Evolutionary conservation across 495 filamentous ascomycete species (phyloP), one percentile per base, ranked within the genome.

Genomic region (Tuber borchii): DNA sequence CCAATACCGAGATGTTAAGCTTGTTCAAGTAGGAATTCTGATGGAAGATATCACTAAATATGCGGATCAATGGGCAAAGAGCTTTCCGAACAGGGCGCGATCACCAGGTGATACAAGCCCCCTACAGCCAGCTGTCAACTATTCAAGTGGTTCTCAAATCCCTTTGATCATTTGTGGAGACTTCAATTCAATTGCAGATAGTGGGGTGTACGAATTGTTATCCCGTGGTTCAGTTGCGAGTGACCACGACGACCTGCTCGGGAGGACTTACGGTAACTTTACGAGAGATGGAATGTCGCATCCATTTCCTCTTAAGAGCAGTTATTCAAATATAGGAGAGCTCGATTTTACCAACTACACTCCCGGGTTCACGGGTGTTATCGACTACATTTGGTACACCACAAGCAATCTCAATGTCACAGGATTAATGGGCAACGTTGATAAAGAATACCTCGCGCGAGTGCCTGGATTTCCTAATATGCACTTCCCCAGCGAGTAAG

Each of bases 371-470:
- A 90, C 88, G 37, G 94, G 91, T 61, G 92, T 97, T 71, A 91
- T 99, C 75, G 95, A 99, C 83, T 98, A 98, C 84, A 92, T 98
- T 82, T 98, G 93, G 93, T 99, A 94, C 85, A 93, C 93, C 72
- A 93, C 93, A 68, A 98, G 97, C 83, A 89, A 93, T 43, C 87
- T 99, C 68, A 92, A 96, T 82, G 91, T 97, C 44, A 91, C 93
- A 46, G 92, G 90, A 61, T 84, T 99, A 74, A 92, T 99, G 16
- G 96, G 95, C 10, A 90, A 95, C 51, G 93, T 97, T 17, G 96
- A 99, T 84, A 89, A 90, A 81, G 90, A 95, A 19, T 97, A 98
- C 84, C 90, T 99, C 74, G 90, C 91, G 79, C 88, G 90, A 69
- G 93, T 97, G 8, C 95, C 95, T 5, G 95, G 95, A 0, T 99